Evolutionary conservation across 2,329 filamentous ascomycete genomes (phyloP).

Genomic region (Penicillium sp.): DNA sequence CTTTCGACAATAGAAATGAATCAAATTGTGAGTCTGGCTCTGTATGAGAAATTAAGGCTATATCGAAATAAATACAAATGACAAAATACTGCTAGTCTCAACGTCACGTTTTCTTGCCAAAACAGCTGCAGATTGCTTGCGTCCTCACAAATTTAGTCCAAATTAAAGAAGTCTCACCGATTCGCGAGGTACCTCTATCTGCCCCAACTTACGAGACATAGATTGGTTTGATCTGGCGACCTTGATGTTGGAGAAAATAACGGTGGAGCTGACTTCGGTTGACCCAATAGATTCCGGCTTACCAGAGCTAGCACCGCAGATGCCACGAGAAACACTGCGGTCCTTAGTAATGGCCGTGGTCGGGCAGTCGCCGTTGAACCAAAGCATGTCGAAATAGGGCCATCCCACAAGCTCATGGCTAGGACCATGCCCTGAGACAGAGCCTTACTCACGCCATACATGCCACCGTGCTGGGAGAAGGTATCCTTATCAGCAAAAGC

Average conservation of each 20-base stretch:
- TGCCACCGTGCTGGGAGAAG: conserved; percentile 57
- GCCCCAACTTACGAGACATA: conserved; percentile 27
- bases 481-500: conserved; percentile 55
- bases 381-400: conserved; percentile 68
- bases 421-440: conserved; percentile 61
- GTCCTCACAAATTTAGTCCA: background rate
- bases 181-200: background rate
- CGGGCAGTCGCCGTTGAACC: conserved; percentile 70
- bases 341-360: no score
- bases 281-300: conserved; percentile 52
- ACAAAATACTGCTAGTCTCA: background rate
- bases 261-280: conserved; percentile 48
- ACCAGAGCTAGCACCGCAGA: conserved; percentile 50
- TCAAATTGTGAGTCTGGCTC: background rate
- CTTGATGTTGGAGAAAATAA: conserved; percentile 61
- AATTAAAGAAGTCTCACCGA: background rate
- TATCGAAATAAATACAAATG: background rate
- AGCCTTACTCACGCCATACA: conserved; percentile 55
- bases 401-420: conserved; percentile 62
- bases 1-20: background rate
- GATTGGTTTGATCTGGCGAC: conserved; percentile 57
- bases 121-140: background rate
- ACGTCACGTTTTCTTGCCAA: background rate
- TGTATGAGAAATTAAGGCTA: background rate
- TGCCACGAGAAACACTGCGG: no score